phyloP scores from a whole-genome alignment of 495 filamentous ascomycete species.

The Saxophila tyrrhenica region DNA sequence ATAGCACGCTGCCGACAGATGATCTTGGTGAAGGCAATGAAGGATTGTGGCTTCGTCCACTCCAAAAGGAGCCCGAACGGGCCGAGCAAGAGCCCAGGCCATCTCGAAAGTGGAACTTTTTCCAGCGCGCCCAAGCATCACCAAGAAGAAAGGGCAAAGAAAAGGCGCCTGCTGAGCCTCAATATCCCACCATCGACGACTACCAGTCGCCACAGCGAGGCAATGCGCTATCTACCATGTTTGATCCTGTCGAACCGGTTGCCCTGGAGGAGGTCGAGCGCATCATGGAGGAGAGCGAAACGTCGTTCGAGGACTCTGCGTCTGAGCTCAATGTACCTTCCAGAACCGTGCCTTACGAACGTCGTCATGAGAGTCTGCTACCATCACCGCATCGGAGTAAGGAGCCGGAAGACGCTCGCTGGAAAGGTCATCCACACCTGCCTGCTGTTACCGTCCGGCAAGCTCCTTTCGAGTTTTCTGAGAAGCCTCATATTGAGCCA shows the following conservation, averaged over 20 bases:
- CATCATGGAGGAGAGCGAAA: conserved; percentile 43
- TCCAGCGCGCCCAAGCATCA: conserved; percentile 56
- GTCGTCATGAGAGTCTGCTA: conserved; percentile 12
- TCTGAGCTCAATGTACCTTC: background rate
- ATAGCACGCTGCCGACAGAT: conserved; percentile 8
- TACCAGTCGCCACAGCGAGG: conserved; percentile 30
- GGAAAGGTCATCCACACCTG: conserved; percentile 1
- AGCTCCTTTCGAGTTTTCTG: background rate
- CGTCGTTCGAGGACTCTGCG: conserved; percentile 7
- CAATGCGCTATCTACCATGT: conserved; percentile 70
- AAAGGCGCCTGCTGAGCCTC: conserved; percentile 34
- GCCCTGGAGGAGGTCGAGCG: conserved; percentile 54
- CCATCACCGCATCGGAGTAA: conserved; percentile 12
- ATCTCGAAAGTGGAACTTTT: conserved; percentile 69
- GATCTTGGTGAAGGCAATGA: background rate
- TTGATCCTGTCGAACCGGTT: conserved; percentile 61
- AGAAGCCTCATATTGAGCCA: background rate
- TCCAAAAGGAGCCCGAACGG: background rate
- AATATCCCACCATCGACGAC: background rate
- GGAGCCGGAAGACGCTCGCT: background rate
- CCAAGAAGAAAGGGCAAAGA: conserved; percentile 32
- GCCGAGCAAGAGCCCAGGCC: background rate
- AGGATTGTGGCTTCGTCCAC: conserved; percentile 1
- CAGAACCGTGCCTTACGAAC: conserved; percentile 13
- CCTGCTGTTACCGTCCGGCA: conserved; percentile 5